Conservation (phyloP, 2,329 filamentous ascomycete genomes). For the Colletotrichum tropicale region DNA sequence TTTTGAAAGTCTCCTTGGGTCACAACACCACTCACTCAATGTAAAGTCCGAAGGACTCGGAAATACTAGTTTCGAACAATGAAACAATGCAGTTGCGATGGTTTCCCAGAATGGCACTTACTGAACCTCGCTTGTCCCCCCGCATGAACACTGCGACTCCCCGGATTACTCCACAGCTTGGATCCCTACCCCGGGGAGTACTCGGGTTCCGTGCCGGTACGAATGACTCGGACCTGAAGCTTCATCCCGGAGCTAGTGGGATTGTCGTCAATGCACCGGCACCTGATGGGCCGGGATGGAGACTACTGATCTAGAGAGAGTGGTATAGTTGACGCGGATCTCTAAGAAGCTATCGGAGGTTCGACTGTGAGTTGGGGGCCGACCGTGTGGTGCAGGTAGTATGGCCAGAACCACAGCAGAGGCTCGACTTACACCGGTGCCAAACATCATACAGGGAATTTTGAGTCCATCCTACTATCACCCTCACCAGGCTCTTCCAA, state of each 20-base stretch:
- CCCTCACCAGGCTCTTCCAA: not conserved
- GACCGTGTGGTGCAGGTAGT: not conserved
- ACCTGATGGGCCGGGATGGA: not conserved
- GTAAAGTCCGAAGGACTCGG: not conserved
- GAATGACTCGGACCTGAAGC: not conserved
- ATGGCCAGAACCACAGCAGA: not conserved
- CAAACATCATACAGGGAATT: not conserved
- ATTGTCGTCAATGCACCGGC: not conserved
- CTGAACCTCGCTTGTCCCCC: not conserved
- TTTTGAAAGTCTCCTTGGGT: not conserved
- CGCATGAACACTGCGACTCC: not conserved
- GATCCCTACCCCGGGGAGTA: not conserved
- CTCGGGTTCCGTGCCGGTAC: not conserved
- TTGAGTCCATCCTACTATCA: not conserved
- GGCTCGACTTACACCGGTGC: not conserved
- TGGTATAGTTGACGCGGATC: not conserved
- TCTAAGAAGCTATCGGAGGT: not conserved
- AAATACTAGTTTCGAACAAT: not conserved
- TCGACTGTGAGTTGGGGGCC: not conserved
- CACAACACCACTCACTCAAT: not conserved
- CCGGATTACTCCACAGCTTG: not conserved
- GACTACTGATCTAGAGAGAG: not conserved
- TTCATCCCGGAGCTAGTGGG: not conserved
- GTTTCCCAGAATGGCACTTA: not conserved
- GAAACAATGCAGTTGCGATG: not conserved